phyloP scores from a whole-genome alignment of 805 yeast genomes.

The Zygoascus flipseniorum region DNA sequence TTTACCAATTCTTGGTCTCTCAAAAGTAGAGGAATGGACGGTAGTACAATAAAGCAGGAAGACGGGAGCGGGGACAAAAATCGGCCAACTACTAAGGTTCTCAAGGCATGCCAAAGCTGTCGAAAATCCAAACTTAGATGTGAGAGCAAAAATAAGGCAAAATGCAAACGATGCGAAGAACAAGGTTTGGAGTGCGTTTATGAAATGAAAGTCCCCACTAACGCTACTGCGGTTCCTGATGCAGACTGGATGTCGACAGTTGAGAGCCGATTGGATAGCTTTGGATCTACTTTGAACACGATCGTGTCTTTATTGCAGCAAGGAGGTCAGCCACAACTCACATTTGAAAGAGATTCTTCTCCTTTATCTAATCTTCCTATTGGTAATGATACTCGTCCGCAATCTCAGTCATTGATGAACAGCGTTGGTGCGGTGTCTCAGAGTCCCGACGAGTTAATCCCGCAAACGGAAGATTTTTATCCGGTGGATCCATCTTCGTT shows the following conservation, averaged over 20 bases:
- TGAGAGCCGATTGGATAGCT: conserved; percentile 32
- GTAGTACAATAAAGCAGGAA: background rate
- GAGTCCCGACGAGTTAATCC: background rate
- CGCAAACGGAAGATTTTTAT: background rate
- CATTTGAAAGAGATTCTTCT: background rate
- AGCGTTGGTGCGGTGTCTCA: background rate
- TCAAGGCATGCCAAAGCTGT: conserved; percentile 56
- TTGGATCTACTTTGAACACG: conserved; percentile 33
- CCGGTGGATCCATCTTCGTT: background rate
- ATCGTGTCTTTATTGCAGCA: conserved; percentile 31
- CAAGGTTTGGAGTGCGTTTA: conserved; percentile 48
- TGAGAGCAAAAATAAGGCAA: conserved; percentile 37
- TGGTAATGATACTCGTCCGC: background rate
- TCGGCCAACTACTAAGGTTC: conserved; percentile 5
- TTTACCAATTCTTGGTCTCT: conserved; percentile 1
- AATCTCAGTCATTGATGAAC: background rate
- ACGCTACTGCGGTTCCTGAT: conserved; percentile 12
- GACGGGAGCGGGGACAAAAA: background rate
- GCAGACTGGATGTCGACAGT: conserved; percentile 30
- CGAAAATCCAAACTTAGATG: conserved; percentile 58
- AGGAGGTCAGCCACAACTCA: conserved; percentile 3
- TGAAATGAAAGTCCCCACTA: conserved; percentile 43
- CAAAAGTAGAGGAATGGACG: background rate
- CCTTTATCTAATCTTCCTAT: background rate
- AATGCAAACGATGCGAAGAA: conserved; percentile 51